Evolutionary conservation across 768 basidiomycete species (phyloP).

Genomic region (Amanita phalloides): DNA sequence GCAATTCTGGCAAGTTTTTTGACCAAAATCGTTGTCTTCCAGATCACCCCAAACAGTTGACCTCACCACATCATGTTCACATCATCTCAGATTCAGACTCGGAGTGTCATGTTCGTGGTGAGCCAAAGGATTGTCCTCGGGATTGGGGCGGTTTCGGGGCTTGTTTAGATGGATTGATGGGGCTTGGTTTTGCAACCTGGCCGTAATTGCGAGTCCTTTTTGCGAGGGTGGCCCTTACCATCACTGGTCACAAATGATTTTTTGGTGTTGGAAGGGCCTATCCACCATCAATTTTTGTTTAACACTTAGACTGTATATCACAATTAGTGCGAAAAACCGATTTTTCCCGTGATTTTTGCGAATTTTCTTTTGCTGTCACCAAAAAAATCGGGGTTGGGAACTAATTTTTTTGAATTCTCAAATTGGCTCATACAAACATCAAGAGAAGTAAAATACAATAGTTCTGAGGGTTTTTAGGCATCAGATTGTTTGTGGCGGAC

Average conservation of each 20-base stretch:
- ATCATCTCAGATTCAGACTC: background rate
- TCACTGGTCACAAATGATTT: slow-evolving; percentile 1
- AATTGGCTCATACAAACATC: background rate
- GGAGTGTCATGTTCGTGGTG: too few species aligned
- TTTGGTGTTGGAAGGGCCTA: background rate
- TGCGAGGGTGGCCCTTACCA: background rate
- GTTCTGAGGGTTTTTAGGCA: background rate
- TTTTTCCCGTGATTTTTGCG: background rate
- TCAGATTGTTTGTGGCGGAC: too few species aligned
- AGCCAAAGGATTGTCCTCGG: background rate
- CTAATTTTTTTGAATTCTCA: background rate
- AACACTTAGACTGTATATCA: background rate
- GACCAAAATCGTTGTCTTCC: slow-evolving; percentile 1
- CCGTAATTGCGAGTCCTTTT: background rate
- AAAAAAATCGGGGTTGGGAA: background rate
- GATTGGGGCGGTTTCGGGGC: background rate
- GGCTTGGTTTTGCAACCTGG: background rate
- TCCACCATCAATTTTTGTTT: background rate
- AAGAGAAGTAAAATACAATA: background rate
- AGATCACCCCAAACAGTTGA: background rate
- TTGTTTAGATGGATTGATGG: background rate
- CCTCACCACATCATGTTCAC: background rate
- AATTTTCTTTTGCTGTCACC: background rate
- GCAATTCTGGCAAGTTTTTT: background rate
- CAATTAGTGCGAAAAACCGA: background rate